Percentiles rank a stretch among this genome's conserved stretches.
phyloP scores from a whole-genome alignment of 148 eudicot species.

The Chenopodium formosanum region DNA sequence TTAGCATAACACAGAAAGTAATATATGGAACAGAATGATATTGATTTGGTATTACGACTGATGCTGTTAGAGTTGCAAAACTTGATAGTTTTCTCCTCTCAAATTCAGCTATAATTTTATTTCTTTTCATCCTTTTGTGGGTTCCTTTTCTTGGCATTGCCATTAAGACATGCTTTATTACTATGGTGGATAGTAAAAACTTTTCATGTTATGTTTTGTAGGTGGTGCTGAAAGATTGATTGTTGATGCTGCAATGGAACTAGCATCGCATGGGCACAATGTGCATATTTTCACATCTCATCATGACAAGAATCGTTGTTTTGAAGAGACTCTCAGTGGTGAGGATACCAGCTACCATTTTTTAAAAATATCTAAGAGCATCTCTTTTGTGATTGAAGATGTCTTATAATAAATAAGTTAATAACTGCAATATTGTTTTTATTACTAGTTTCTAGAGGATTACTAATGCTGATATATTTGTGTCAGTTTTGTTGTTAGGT shows the following conservation, averaged over 20 bases:
- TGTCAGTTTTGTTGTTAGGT: neutral
- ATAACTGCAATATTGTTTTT: neutral
- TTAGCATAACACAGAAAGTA: neutral
- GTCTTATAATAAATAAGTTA: neutral
- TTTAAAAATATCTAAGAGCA: neutral
- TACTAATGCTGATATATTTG: neutral
- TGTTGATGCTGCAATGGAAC: conserved; percentile 94
- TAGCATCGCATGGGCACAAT: conserved; percentile 72
- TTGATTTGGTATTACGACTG: too few relatives aligned
- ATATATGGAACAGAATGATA: neutral
- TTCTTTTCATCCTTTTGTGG: too few relatives aligned
- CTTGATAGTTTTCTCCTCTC: neutral
- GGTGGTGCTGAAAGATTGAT: conserved; percentile 98
- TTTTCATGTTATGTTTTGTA: conserved; percentile 22
- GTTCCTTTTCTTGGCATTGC: neutral
- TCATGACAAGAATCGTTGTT: conserved; percentile 82
- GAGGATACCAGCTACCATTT: conserved; percentile 6
- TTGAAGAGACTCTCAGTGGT: conserved; percentile 91
- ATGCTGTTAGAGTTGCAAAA: neutral
- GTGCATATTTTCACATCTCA: conserved; percentile 87
- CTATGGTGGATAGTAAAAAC: neutral
- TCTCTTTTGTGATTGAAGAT: neutral
- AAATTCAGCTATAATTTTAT: neutral
- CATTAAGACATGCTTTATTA: neutral
- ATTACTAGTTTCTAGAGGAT: neutral